Conservation (phyloP, 352 stramenopile species). For the Pythium aquatile region DNA sequence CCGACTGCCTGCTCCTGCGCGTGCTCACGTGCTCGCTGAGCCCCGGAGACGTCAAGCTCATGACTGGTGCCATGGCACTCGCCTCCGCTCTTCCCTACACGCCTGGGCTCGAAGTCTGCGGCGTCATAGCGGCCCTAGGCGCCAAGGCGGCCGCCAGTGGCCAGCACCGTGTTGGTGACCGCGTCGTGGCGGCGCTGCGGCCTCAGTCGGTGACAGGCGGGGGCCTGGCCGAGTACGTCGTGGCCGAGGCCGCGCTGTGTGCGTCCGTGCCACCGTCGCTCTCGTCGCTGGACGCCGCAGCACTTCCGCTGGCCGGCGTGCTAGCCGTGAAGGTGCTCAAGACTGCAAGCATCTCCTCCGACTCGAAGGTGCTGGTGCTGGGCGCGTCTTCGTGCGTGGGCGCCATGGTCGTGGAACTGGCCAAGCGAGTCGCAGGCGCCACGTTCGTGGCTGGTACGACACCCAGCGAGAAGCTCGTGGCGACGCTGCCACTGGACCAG, state of each 20-base stretch:
- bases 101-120: constrained; percentile 39
- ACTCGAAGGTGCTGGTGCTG: constrained; percentile 66
- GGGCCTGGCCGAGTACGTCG: constrained; percentile 34
- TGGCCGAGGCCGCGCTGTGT: constrained; percentile 22
- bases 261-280: constrained; percentile 27
- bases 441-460: constrained; percentile 59
- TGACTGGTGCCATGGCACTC: constrained; percentile 28
- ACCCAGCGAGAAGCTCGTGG: constrained; percentile 35
- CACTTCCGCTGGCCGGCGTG: constrained; percentile 30
- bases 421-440: constrained; percentile 35
- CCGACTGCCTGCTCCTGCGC: constrained; percentile 24
- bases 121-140: constrained; percentile 34
- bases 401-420: constrained; percentile 63
- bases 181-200: constrained; percentile 29
- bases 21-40: constrained; percentile 34
- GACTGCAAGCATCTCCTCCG: constrained; percentile 29
- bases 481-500: constrained; percentile 36
- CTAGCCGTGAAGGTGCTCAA: constrained; percentile 34
- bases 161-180: constrained; percentile 33
- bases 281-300: constrained; percentile 20
- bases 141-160: constrained; percentile 14
- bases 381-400: constrained; percentile 69
- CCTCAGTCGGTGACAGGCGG: constrained; percentile 17
- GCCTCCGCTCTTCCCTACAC: constrained; percentile 30
- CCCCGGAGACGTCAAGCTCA: constrained; percentile 30